phyloP scores from a whole-genome alignment of 2,329 filamentous ascomycete species.

The Verticillium longisporum region DNA sequence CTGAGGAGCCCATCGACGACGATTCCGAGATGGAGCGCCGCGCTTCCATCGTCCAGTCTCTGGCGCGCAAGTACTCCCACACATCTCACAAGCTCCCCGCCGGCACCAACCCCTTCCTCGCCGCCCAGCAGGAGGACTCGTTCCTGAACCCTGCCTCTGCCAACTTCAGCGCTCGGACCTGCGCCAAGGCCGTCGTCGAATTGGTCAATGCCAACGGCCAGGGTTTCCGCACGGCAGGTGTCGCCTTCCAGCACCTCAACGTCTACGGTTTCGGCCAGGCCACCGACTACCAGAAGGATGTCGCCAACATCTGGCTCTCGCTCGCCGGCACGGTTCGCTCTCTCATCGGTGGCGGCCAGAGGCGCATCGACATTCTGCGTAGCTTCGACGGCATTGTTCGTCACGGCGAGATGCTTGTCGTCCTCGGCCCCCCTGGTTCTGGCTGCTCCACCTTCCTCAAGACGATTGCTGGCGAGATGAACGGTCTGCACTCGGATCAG shows the following conservation, averaged over 20 bases:
- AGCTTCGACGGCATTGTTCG: conserved; percentile 62
- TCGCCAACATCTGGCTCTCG: conserved; percentile 54
- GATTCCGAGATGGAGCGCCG: conserved; percentile 42
- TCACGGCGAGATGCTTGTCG: conserved; percentile 69
- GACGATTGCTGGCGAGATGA: conserved; percentile 75
- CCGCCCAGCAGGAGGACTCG: conserved; percentile 39
- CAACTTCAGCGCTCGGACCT: conserved; percentile 48
- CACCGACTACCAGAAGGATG: conserved; percentile 66
- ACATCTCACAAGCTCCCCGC: conserved; percentile 29
- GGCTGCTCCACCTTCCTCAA: conserved; percentile 83
- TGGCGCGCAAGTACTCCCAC: conserved; percentile 48
- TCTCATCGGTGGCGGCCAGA: conserved; percentile 43
- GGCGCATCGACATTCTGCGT: conserved; percentile 61
- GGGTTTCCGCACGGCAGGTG: conserved; percentile 53
- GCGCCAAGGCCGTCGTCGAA: conserved; percentile 54
- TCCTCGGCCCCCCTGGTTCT: conserved; percentile 64
- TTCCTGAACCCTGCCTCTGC: conserved; percentile 44
- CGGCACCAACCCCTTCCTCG: conserved; percentile 43
- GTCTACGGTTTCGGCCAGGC: conserved; percentile 61
- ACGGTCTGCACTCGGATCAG: conserved; percentile 68
- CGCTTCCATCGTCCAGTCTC: conserved; percentile 44
- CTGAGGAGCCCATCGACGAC: conserved; percentile 20
- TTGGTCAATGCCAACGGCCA: conserved; percentile 45
- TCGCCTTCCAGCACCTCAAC: conserved; percentile 61
- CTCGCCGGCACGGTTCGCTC: conserved; percentile 35